Percentiles rank a stretch among this genome's conserved stretches.
These are phyloP conservation scores for Camellia oleifera DNA, from an alignment of 179 eudicot species.

Conservation along the genomic window DNA sequence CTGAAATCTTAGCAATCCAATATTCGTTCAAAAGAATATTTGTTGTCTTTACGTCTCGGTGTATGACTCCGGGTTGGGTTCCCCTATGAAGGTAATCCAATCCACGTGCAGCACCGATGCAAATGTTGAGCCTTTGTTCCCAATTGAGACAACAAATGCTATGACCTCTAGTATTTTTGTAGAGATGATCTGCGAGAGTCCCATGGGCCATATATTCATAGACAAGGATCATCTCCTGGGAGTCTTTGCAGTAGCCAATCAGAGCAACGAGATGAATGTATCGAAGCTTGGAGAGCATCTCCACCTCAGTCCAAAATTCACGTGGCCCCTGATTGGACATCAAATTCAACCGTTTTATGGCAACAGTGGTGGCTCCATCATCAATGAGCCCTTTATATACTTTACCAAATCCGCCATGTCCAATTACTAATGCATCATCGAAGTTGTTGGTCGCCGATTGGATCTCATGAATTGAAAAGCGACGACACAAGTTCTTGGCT, in stretches of 20 bases:
- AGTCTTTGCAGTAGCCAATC: constrained; percentile 24
- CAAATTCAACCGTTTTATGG: constrained; percentile 18
- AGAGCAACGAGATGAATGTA: constrained; percentile 21
- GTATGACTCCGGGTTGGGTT: constrained; percentile 15
- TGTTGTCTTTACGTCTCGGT: constrained; percentile 22
- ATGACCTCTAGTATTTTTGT: neutral
- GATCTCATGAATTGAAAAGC: constrained; percentile 22
- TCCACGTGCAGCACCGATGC: constrained; percentile 26
- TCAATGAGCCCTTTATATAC: constrained; percentile 23
- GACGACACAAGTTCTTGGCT: constrained; percentile 7
- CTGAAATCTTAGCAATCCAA: constrained; percentile 26
- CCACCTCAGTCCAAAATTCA: constrained; percentile 26
- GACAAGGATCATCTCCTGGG: constrained; percentile 26
- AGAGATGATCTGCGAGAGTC: constrained; percentile 25
- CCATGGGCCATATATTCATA: constrained; percentile 29
- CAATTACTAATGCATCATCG: constrained; percentile 10
- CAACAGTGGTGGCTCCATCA: constrained; percentile 18
- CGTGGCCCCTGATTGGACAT: constrained; percentile 18
- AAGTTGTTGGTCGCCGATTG: constrained; percentile 23
- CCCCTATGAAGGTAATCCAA: constrained; percentile 16
- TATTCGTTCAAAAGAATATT: constrained; percentile 23
- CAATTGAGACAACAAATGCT: constrained; percentile 13
- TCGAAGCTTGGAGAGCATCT: constrained; percentile 19
- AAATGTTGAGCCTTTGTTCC: constrained; percentile 17
- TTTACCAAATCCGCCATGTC: constrained; percentile 19